These are phyloP conservation scores for Yamadazyma takamatsuzukensis DNA, from an alignment of 805 yeast genomes.

Conservation along the genomic window DNA sequence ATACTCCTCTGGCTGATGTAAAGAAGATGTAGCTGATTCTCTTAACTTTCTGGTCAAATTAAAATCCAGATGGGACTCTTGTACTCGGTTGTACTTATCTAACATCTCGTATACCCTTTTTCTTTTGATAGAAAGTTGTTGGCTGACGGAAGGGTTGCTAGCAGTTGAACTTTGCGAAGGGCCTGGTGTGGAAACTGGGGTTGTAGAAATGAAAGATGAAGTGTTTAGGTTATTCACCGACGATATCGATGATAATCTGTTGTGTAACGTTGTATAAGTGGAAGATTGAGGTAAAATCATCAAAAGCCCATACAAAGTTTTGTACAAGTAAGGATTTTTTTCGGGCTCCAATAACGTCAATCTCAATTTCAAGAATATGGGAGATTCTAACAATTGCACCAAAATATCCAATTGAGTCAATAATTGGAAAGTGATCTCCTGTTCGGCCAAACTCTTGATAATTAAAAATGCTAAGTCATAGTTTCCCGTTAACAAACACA, in stretches of 20 bases:
- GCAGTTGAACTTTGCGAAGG: conserved; percentile 13
- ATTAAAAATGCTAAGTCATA: conserved; percentile 86
- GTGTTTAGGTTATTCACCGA: conserved; percentile 25
- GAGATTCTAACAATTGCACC: conserved; percentile 88
- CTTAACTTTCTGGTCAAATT: conserved; percentile 8
- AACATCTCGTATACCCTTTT: conserved; percentile 39
- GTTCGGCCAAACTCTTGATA: conserved; percentile 73
- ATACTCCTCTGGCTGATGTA: conserved; percentile 9
- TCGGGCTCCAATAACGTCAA: conserved; percentile 88
- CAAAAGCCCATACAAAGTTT: conserved; percentile 84
- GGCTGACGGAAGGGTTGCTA: conserved; percentile 16
- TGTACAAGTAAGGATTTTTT: conserved; percentile 72
- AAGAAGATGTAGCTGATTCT: conserved; percentile 12
- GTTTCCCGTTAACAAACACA: conserved; percentile 82
- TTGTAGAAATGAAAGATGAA: conserved; percentile 8
- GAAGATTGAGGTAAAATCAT: conserved; percentile 94
- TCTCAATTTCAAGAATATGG: conserved; percentile 83
- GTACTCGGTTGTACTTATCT: conserved; percentile 35
- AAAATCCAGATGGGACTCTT: conserved; percentile 27
- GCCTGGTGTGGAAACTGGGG: conserved; percentile 20
- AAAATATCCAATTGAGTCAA: conserved; percentile 84
- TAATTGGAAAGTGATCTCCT: conserved; percentile 74
- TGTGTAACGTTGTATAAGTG: conserved; percentile 79
- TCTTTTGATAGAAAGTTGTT: conserved; percentile 33
- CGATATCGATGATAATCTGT: conserved; percentile 63